A percentile compares a stretch with the other conserved stretches of the same genome.
Conservation (phyloP, 768 basidiomycete species). For the Lactifluus volemus region DNA sequence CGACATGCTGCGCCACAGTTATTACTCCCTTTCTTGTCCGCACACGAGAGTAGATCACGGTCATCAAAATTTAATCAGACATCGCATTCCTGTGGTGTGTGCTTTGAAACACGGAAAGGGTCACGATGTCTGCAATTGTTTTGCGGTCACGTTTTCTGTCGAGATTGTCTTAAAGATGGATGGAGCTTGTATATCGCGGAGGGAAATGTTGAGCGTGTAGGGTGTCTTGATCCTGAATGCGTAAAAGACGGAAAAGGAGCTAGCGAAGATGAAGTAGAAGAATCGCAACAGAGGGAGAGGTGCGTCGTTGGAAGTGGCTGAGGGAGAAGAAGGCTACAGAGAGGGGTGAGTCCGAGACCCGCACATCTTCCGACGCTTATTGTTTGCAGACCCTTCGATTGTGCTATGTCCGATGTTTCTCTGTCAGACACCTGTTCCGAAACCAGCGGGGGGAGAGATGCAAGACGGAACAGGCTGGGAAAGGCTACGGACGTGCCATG, state of each 20-base stretch:
- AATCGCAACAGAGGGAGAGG: constrained; percentile 55
- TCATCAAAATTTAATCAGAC: constrained; percentile 49
- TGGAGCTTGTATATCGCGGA: constrained; percentile 78
- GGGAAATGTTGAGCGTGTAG: constrained; percentile 65
- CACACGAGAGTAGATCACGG: constrained; percentile 40
- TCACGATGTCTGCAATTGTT: constrained; percentile 58
- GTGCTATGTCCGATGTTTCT: constrained; percentile 71
- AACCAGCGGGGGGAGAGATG: constrained; percentile 33
- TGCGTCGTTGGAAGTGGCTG: constrained; percentile 72
- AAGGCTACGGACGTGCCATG: constrained; percentile 58
- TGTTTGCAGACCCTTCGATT: constrained; percentile 57
- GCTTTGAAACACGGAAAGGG: constrained; percentile 67
- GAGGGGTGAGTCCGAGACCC: constrained; percentile 37
- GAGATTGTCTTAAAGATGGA: constrained; percentile 68
- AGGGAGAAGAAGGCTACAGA: constrained; percentile 65
- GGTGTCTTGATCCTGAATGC: constrained; percentile 75
- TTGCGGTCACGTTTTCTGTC: constrained; percentile 79
- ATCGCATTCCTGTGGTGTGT: constrained; percentile 69
- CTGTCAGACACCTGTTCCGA: constrained; percentile 74
- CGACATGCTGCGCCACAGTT: constrained; percentile 48
- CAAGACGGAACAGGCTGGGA: constrained; percentile 63
- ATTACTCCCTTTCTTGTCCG: constrained; percentile 39
- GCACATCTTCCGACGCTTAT: background rate
- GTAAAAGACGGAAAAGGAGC: constrained; percentile 56
- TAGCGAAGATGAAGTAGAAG: constrained; percentile 62